Evolutionary conservation across 305 asterid species (phyloP).

Genomic region (Fraxinus latifolia): DNA sequence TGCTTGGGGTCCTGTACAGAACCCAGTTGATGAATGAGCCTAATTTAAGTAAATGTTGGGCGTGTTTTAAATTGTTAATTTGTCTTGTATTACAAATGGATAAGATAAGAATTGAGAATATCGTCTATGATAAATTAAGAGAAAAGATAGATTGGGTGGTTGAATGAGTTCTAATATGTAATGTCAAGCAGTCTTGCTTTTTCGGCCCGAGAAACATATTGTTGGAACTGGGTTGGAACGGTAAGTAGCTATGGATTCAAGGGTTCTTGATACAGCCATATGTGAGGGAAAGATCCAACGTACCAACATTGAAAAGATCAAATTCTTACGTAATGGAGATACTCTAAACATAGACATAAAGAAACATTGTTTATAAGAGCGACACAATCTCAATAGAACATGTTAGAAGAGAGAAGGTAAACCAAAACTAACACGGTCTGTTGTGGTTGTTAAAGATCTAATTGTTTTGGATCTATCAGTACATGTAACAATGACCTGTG

Average conservation of each 20-base stretch:
- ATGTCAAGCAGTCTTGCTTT: constrained; percentile 18
- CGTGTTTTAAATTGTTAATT: background rate
- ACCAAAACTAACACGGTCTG: background rate
- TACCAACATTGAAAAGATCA: background rate
- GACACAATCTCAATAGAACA: background rate
- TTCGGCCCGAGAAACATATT: background rate
- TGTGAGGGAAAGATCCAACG: background rate
- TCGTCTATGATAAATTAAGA: background rate
- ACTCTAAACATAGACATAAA: background rate
- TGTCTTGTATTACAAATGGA: background rate
- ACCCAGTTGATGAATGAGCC: background rate
- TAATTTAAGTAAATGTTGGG: background rate
- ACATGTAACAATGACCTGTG: background rate
- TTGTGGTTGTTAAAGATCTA: background rate
- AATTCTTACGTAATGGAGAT: background rate
- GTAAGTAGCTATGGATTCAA: background rate
- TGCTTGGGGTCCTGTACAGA: constrained; percentile 18
- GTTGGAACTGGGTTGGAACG: background rate
- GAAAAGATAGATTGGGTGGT: background rate
- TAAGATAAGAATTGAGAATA: background rate
- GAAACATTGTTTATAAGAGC: background rate
- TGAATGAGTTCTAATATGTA: constrained; percentile 10
- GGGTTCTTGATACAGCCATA: background rate
- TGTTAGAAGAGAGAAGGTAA: background rate
- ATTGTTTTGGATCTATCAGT: background rate